Evolutionary conservation across 768 basidiomycete genomes (phyloP).

Genomic region (Boletus tylopilopsis): DNA sequence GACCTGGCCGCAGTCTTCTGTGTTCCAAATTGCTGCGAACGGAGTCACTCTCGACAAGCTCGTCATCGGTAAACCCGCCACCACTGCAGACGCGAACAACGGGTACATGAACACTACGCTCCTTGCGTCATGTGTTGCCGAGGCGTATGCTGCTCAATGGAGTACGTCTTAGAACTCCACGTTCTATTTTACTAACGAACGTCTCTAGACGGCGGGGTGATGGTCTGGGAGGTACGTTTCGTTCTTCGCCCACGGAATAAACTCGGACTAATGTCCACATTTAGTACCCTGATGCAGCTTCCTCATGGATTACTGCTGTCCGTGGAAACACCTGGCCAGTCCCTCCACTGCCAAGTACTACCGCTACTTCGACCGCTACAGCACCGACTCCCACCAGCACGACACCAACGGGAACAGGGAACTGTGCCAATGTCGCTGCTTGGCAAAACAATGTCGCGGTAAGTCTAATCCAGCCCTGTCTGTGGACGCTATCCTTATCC

Average conservation of each 20-base stretch:
- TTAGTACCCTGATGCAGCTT: slow-evolving; percentile 37
- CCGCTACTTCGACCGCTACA: too few relatives aligned
- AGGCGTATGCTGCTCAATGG: slow-evolving; percentile 64
- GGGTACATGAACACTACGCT: slow-evolving; percentile 58
- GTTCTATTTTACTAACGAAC: neutral
- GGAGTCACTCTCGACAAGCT: slow-evolving; percentile 48
- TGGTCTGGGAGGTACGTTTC: slow-evolving; percentile 40
- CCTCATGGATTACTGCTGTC: slow-evolving; percentile 45
- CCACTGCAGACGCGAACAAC: slow-evolving; percentile 38
- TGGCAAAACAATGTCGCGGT: too few relatives aligned
- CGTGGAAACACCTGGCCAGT: too few relatives aligned
- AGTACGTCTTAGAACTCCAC: slow-evolving; percentile 38
- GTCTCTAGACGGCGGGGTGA: slow-evolving; percentile 35
- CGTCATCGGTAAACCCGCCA: slow-evolving; percentile 54
- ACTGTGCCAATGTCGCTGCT: too few relatives aligned
- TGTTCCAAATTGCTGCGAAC: slow-evolving; percentile 49
- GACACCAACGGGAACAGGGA: too few relatives aligned
- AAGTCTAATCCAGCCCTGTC: too few relatives aligned
- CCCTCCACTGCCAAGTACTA: too few relatives aligned
- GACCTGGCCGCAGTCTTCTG: slow-evolving; percentile 58
- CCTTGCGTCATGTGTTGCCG: slow-evolving; percentile 54
- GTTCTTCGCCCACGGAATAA: neutral
- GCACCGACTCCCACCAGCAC: too few relatives aligned
- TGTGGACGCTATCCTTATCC: too few relatives aligned
- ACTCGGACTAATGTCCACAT: neutral